Conservation (phyloP, 495 filamentous ascomycete genomes). For the Talaromyces thailandensis region DNA sequence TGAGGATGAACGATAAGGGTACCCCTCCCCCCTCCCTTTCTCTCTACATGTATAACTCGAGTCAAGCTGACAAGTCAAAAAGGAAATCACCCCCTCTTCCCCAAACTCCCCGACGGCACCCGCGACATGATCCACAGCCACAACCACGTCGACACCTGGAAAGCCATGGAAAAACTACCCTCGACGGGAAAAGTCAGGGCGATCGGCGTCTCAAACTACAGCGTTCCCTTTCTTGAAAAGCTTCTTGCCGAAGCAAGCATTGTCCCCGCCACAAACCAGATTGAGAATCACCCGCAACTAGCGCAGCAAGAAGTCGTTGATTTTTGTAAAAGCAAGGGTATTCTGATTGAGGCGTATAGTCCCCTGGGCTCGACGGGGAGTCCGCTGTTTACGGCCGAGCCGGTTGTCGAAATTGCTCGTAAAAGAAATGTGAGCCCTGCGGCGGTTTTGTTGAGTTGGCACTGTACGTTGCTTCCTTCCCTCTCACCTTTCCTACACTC, state of each 20-base stretch:
- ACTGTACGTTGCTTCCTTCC: conserved; percentile 47
- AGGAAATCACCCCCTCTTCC: conserved; percentile 71
- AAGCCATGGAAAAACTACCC: conserved; percentile 67
- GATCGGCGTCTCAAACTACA: conserved; percentile 83
- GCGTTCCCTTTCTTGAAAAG: conserved; percentile 60
- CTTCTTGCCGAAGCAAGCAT: conserved; percentile 57
- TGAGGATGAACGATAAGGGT: conserved; percentile 73
- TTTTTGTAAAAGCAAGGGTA: conserved; percentile 62
- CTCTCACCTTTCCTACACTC: background rate
- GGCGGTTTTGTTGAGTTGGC: conserved; percentile 64
- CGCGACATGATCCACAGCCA: conserved; percentile 57
- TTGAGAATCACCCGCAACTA: conserved; percentile 73
- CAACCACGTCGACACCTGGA: conserved; percentile 68
- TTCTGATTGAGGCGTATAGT: conserved; percentile 68
- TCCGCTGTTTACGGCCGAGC: conserved; percentile 59
- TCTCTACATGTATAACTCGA: background rate
- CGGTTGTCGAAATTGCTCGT: conserved; percentile 59
- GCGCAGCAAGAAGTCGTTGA: conserved; percentile 82
- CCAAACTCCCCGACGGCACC: conserved; percentile 59
- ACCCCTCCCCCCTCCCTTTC: conserved; percentile 2
- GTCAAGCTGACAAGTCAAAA: background rate
- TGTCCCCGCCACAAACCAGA: conserved; percentile 80
- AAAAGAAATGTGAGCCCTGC: conserved; percentile 55
- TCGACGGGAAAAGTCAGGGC: conserved; percentile 59
- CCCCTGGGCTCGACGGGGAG: conserved; percentile 72